Evolutionary conservation across 2,329 filamentous ascomycete genomes (phyloP).

Genomic region (Curvularia verruculosa): DNA sequence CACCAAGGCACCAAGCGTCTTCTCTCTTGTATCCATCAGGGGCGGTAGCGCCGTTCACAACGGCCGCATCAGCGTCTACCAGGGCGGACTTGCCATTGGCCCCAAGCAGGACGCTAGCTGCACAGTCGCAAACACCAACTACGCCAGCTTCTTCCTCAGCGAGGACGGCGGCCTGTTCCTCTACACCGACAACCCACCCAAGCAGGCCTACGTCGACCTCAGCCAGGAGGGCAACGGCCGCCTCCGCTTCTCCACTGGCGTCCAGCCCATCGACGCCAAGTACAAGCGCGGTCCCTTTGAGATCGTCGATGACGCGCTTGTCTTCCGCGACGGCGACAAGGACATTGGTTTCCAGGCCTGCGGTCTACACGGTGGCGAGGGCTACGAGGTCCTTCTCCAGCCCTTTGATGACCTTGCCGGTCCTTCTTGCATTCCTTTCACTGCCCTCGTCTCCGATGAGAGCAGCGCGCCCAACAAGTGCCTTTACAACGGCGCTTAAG

Average conservation of each 20-base stretch:
- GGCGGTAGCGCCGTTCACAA: slow-evolving; percentile 59
- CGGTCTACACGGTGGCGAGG: slow-evolving; percentile 53
- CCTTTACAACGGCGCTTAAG: neutral
- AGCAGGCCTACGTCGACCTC: slow-evolving; percentile 62
- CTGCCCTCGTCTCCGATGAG: slow-evolving; percentile 1
- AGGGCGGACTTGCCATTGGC: slow-evolving; percentile 54
- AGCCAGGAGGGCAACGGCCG: slow-evolving; percentile 64
- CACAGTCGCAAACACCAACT: slow-evolving; percentile 27
- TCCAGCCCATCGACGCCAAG: slow-evolving; percentile 49
- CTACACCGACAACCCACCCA: slow-evolving; percentile 53
- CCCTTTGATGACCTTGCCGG: neutral
- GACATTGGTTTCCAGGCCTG: slow-evolving; percentile 59
- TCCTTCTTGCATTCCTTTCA: slow-evolving; percentile 4
- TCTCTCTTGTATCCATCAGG: slow-evolving; percentile 59
- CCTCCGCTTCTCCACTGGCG: slow-evolving; percentile 60
- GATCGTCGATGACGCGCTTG: slow-evolving; percentile 54
- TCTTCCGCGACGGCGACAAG: slow-evolving; percentile 45
- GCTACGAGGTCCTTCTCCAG: slow-evolving; percentile 26
- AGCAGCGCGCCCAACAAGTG: neutral
- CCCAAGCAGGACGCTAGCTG: slow-evolving; percentile 15
- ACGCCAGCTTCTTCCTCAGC: slow-evolving; percentile 59
- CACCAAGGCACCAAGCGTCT: slow-evolving; percentile 40
- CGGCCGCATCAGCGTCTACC: slow-evolving; percentile 52
- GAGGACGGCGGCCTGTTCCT: slow-evolving; percentile 53
- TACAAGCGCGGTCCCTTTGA: slow-evolving; percentile 57